Evolutionary conservation across 306 rosid species (phyloP).

Genomic region (Calophaca sinica): DNA sequence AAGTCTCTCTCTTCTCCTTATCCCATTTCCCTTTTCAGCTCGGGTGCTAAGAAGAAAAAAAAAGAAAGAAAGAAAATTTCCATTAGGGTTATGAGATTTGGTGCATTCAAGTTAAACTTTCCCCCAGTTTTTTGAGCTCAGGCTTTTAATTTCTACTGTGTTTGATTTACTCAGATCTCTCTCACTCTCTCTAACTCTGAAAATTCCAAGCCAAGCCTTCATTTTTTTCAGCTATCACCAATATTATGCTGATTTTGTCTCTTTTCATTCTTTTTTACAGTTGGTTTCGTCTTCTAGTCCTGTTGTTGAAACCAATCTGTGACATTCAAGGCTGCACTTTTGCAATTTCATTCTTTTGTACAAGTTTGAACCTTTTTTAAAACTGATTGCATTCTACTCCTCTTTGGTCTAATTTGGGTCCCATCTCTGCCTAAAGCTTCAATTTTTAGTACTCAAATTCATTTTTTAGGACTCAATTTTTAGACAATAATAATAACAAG

Average conservation of each 20-base stretch:
- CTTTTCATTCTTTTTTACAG: neutral
- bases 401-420: constrained; percentile 58
- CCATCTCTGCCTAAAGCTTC: constrained; percentile 52
- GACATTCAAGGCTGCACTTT: constrained; percentile 29
- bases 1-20: neutral
- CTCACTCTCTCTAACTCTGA: constrained; percentile 25
- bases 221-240: neutral
- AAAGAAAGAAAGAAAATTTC: constrained; percentile 13
- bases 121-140: neutral
- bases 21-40: constrained; percentile 21
- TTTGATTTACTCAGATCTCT: constrained; percentile 29
- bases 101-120: constrained; percentile 38
- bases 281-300: no score
- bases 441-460: neutral
- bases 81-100: constrained; percentile 34
- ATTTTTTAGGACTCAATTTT: constrained; percentile 49
- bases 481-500: constrained; percentile 5
- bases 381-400: constrained; percentile 47
- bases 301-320: no score
- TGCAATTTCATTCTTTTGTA: constrained; percentile 30
- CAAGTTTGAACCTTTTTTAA: constrained; percentile 37
- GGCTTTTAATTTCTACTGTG: neutral
- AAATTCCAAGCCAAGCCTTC: constrained; percentile 25
- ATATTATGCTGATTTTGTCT: neutral
- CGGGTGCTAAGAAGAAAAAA: neutral